Evolutionary conservation across 257 asterid genomes (phyloP), one percentile per base, ranked within the genome.

Genomic region (Primulina huaijiensis): DNA sequence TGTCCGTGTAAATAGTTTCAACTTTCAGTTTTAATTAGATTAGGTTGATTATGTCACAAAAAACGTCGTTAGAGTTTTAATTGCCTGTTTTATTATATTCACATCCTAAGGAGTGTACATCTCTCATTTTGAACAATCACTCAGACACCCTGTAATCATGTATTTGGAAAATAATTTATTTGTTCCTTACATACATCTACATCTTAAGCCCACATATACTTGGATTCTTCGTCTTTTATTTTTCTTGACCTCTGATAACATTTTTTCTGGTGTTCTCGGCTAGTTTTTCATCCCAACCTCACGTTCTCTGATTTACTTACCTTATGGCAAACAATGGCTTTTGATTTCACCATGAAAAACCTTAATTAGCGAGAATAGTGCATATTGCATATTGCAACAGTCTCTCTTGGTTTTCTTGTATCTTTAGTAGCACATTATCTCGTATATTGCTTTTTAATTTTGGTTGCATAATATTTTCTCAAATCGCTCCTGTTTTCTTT

Each of bases 261-360:
- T 37, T 23, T 60, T 72, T 25, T 55, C 1, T 30, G 38, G 21
- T 21, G 4, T 37, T 33, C 40, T 75, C 20, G 20, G 57, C 12
- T 25, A 2, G 59, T 38, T 65, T 46, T 17, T 40, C 14, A 46
- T 29, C 65, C 52, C 21, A 2, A 23, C 53, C 19, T 59, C 46
- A 69, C 25, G 14, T 53, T 55, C 57, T 62, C 50, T 31, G 31
- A 17, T 58, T 23, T 69, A 30, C 27, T 14, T 60, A 23, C 46
- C 5, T 6, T 30, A 34, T 29, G 67, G 34, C 66, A 30, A 56
- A 69, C 30, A 29, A 70, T 64, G 35, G 56, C 58, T 23, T 19
- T 30, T 17, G 12, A 8, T 63, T 75, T 75, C 67, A 69, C 67
- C 43, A 46, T 70, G 71, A 30, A 58, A 29, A 59, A 25, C 76